Base-by-base conservation (phyloP, 306 rosid species). In the Cyamopsis tetragonoloba region DNA sequence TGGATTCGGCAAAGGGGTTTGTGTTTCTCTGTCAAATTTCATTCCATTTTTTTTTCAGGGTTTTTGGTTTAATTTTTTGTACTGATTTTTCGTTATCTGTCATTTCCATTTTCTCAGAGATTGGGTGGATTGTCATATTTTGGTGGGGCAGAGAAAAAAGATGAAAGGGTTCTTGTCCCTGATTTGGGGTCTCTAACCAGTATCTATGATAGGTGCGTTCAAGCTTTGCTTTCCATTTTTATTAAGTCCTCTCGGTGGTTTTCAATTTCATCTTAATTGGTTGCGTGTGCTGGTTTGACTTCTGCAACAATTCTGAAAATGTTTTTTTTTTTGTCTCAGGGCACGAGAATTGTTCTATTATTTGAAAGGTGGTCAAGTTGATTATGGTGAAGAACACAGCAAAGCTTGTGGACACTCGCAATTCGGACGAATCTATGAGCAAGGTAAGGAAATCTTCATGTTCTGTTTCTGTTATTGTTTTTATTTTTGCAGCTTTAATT, bases 181-280 rank as follows among this genome's bases (percentile, higher is more conserved):
- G 99, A 95, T 88, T 85, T 95, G 81, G 99, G 99, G 5, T 95
- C 99, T 60, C 54, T 95, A 22, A 95, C 99, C 35, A 90, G 99
- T 63, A 37, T 95, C 73, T 77, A 95, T 39, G 99, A 95, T 53
- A 82, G 99, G 99, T 87, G 35, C 10, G 7, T 28, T 20, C 15
- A 44, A 48, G 15, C 6, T 47, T 59, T 19, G 1, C 3, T 17
- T 43, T 27, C 43, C n/a, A n/a, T 34, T n/a, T 7, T 46, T 26
- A 42, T 17, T 14, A 31, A 7, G 55, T 71, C 35, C 27, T 20
- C 26, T 59, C 20, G 62, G 3, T 41, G 41, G 1, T 17, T 48
- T 64, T 24, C 57, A 7, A 0, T 35, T n/a, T n/a, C 9, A 7
- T 32, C 3, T 35, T 18, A 27, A 54, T 20, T 61, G 22, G 13